Evolutionary conservation across 139 green algal genomes (phyloP).

Genomic region (Nannochloris sp.): DNA sequence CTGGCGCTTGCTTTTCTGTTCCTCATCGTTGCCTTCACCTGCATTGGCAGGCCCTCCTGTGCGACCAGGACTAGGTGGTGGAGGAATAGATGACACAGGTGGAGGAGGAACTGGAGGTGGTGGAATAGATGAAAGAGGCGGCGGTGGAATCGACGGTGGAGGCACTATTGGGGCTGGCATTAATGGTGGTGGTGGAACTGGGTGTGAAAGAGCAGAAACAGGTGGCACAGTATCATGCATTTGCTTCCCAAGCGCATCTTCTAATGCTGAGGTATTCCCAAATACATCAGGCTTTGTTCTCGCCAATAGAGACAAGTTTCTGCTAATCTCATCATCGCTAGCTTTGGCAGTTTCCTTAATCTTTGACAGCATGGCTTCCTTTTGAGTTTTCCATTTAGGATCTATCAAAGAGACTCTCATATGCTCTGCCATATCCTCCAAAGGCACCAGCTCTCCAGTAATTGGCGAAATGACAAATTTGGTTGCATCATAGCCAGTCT

Average conservation of each 20-base stretch:
- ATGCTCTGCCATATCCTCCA: constrained; percentile 81
- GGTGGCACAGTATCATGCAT: constrained; percentile 58
- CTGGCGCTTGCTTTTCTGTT: background rate
- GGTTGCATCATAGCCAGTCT: constrained; percentile 12
- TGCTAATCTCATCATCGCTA: constrained; percentile 85
- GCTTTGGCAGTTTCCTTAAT: constrained; percentile 67
- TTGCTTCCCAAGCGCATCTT: constrained; percentile 46
- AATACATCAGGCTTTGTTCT: constrained; percentile 91
- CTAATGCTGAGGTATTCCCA: constrained; percentile 78
- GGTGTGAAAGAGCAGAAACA: constrained; percentile 5
- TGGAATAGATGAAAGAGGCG: constrained; percentile 6
- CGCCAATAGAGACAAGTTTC: constrained; percentile 83
- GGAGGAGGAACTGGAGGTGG: constrained; percentile 15
- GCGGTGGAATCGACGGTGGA: background rate
- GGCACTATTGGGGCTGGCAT: constrained; percentile 5
- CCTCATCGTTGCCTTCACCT: background rate
- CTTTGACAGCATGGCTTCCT: constrained; percentile 88
- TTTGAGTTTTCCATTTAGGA: constrained; percentile 87
- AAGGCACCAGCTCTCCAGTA: constrained; percentile 74
- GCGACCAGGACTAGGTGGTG: background rate
- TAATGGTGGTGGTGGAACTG: background rate
- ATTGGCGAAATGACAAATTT: constrained; percentile 89
- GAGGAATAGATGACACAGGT: constrained; percentile 14
- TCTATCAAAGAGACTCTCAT: constrained; percentile 86
- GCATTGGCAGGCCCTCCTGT: background rate